Conservation (phyloP, 1,139 yeast species). For the Debaryomyces nepalensis region DNA sequence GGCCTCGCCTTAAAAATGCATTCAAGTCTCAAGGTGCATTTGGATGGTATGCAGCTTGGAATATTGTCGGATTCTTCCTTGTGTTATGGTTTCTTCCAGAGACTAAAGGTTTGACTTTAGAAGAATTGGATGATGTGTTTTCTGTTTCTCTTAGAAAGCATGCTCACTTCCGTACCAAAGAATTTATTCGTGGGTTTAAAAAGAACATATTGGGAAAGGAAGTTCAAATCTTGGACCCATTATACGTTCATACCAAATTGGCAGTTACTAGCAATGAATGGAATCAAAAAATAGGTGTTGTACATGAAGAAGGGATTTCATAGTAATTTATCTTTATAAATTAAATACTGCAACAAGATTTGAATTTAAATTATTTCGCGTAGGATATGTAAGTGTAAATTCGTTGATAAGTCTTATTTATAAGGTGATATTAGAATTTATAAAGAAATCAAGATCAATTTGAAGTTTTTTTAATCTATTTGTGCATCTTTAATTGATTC, state of each 20-base stretch:
- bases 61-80: slow-evolving; percentile 69
- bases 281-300: slow-evolving; percentile 58
- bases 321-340: no score
- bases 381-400: no score
- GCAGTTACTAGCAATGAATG: slow-evolving; percentile 62
- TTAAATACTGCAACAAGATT: no score
- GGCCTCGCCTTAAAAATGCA: slow-evolving; percentile 73
- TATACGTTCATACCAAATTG: slow-evolving; percentile 55
- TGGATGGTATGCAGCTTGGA: slow-evolving; percentile 92
- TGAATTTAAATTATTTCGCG: no score
- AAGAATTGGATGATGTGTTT: slow-evolving; percentile 72
- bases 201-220: slow-evolving; percentile 44
- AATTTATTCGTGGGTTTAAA: slow-evolving; percentile 48
- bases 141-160: slow-evolving; percentile 57
- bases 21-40: slow-evolving; percentile 83
- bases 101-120: slow-evolving; percentile 72
- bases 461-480: no score
- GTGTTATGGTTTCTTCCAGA: slow-evolving; percentile 71
- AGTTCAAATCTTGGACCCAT: slow-evolving; percentile 53
- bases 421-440: no score
- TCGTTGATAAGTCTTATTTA: no score
- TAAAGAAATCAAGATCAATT: no score
- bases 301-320: slow-evolving; percentile 43
- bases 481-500: no score
- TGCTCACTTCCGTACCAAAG: slow-evolving; percentile 57